A percentile compares a stretch with the other conserved stretches of the same genome.
These are phyloP conservation scores for Daedaleopsis nitida DNA, from an alignment of 768 basidiomycete species.

Conservation along the genomic window DNA sequence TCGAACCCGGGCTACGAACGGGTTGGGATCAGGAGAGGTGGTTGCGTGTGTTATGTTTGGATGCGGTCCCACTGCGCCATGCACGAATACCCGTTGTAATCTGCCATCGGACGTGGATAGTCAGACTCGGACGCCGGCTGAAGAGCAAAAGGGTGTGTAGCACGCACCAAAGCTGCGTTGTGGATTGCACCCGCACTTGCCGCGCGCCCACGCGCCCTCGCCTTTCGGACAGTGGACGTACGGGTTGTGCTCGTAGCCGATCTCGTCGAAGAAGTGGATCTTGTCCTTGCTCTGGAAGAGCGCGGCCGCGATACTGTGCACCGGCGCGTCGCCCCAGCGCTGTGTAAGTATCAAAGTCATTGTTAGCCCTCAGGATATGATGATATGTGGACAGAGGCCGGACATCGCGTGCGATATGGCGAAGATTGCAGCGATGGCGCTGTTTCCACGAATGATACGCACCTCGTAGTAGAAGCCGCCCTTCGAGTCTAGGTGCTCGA, in stretches of 20 bases:
- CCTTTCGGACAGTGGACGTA: conserved; percentile 54
- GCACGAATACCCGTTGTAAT: conserved; percentile 61
- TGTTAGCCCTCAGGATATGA: not conserved
- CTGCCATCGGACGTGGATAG: conserved; percentile 29
- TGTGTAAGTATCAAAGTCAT: conserved; percentile 30
- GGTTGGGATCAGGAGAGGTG: too few relatives aligned
- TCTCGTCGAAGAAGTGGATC: conserved; percentile 76
- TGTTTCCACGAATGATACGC: not conserved
- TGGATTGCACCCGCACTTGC: conserved; percentile 52
- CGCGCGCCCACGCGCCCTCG: conserved; percentile 38
- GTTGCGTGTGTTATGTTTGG: not conserved
- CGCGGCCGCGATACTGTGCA: conserved; percentile 51
- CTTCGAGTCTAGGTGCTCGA: conserved; percentile 75
- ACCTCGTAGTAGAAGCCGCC: conserved; percentile 96
- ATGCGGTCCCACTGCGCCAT: conserved; percentile 53
- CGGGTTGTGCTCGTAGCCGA: conserved; percentile 60
- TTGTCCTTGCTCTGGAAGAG: conserved; percentile 53
- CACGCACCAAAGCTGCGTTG: conserved; percentile 58
- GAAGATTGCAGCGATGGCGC: not conserved
- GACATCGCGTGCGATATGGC: not conserved
- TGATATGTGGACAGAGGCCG: not conserved
- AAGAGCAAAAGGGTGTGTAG: not conserved
- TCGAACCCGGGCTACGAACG: too few relatives aligned
- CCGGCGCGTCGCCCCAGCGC: conserved; percentile 48
- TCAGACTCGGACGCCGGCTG: not conserved